Base-by-base conservation (phyloP, 768 basidiomycete species). In the Leucocoprinus sp. region DNA sequence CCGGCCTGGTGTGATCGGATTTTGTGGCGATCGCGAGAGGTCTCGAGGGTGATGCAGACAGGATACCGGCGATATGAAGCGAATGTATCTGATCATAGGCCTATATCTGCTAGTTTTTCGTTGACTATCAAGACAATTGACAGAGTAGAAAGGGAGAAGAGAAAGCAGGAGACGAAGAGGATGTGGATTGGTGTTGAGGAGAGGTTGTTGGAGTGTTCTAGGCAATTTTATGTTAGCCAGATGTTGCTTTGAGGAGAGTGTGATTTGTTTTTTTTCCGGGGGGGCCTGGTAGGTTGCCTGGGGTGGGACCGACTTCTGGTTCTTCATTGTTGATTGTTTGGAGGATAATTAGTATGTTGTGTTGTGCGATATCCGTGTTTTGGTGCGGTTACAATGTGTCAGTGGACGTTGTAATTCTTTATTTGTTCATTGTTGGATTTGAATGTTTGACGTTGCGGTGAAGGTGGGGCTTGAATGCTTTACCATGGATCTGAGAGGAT, bases 1-100 rank as follows among this genome's bases (percentile, higher is more conserved):
- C 95, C 95, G 3, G 93, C 95, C 2, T 99, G 93, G 93, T 99
- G 95, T 59, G 95, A 99, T 60, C 82, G 95, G 4, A 78, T 99
- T 17, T 66, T 98, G 33, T 95, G 83, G 79, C 78, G 81, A 3
- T 67, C 76, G 33, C 69, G 68, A 12, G 75, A 72, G 12, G 67
- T 70, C 11, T 64, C 60, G 9, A 70, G 88, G 6, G 80, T 95
- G 22, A 59, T 67, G 43, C 73, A 78, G 57, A 49, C 88, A 53
- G 78, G 79, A 55, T 96, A 99, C 62, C 62, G 62, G 34, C 72
- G 95, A 15, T 93, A 89, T 61, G 93, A 96, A 62, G 76, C 72
- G 42, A 87, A 90, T 52, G 80, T 93, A 4, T 89, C 87, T 7
- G 93, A 97, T 64, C 93, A 96, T 63, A 74, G 88, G 5, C 91